Base-by-base conservation (phyloP, 2,329 filamentous ascomycete genomes). In the Epicoccum sorghinum region DNA sequence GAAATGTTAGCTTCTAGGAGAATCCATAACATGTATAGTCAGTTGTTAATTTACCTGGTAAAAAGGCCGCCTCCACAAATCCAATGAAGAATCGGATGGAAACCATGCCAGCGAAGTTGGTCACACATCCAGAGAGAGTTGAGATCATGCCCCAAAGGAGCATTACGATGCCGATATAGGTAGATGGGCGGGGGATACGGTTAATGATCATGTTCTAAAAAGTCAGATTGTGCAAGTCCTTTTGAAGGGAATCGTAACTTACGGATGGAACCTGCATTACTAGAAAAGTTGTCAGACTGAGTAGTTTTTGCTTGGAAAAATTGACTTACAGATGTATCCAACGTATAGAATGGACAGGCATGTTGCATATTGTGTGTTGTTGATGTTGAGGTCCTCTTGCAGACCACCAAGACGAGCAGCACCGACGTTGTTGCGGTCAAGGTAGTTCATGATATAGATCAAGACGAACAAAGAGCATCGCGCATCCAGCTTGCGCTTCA, bases 51-150 rank as follows among this genome's bases (percentile, higher is more conserved):
- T 29, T 9, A 29, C 27, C 27, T 0, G 86, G 86, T 24, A 87
- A 76, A 69, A 87, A 88, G 0, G 74, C 75, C 12, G 72, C 72
- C 58, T 75, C 72, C 6, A 72, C 70, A 41, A 75, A 71, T 1
- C 72, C 72, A 44, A 75, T 70, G 59, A 66, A 73, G 58, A 75
- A 75, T 10, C 71, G 69, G n/a, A 70, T 61, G 2, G 64, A 65
- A 12, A 77, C 67, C 64, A 77, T 74, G 32, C 75, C 75, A 14
- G 60, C 62, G 47, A 71, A 77, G 48, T 68, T 71, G 33, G 61
- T 55, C 1, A 62, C 66, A 14, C 65, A 66, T 14, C 74, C 74
- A 1, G 68, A 74, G 7, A 72, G 60, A 0, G 73, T 74, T 0
- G 70, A 74, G 9, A 78, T 71, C 56, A 74, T 65, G 12, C 73